phyloP scores from a whole-genome alignment of 2,329 filamentous ascomycete species.

The Colletotrichum plurivorum region DNA sequence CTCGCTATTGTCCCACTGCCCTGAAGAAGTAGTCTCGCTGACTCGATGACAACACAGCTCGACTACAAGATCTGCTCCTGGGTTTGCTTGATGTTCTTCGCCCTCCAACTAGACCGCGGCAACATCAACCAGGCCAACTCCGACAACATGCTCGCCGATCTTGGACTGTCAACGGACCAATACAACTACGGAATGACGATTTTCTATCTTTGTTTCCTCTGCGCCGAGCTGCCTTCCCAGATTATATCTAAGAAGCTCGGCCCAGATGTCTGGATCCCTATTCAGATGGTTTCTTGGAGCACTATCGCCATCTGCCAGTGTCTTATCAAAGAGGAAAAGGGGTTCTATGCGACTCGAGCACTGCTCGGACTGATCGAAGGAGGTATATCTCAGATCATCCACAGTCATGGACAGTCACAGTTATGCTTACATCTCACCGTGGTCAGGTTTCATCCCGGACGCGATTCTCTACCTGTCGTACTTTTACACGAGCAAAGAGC shows the following conservation, averaged over 20 bases:
- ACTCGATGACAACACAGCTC: slow-evolving; percentile 42
- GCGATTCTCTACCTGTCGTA: slow-evolving; percentile 65
- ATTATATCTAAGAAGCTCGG: slow-evolving; percentile 65
- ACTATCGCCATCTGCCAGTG: slow-evolving; percentile 52
- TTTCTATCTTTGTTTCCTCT: slow-evolving; percentile 63
- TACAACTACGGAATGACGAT: slow-evolving; percentile 65
- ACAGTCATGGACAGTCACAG: slow-evolving; percentile 64
- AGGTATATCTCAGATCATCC: slow-evolving; percentile 47
- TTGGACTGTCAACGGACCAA: slow-evolving; percentile 54
- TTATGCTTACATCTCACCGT: too few relatives aligned
- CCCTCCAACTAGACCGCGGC: slow-evolving; percentile 53
- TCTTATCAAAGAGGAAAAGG: slow-evolving; percentile 46
- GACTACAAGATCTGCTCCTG: slow-evolving; percentile 50
- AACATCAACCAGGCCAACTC: slow-evolving; percentile 53
- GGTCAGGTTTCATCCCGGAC: slow-evolving; percentile 50
- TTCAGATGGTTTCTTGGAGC: slow-evolving; percentile 58
- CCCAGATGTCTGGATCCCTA: slow-evolving; percentile 64
- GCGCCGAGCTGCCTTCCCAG: slow-evolving; percentile 68
- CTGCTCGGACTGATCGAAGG: slow-evolving; percentile 66
- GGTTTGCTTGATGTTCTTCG: slow-evolving; percentile 53
- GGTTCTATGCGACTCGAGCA: slow-evolving; percentile 50
- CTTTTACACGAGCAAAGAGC: slow-evolving; percentile 77
- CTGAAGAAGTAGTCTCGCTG: not conserved
- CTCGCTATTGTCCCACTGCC: not conserved
- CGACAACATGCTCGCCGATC: slow-evolving; percentile 50